A percentile compares a stretch with the other conserved stretches of the same genome.
These are phyloP conservation scores for Neltuma alba DNA, from an alignment of 306 rosid species.

Conservation along the genomic window DNA sequence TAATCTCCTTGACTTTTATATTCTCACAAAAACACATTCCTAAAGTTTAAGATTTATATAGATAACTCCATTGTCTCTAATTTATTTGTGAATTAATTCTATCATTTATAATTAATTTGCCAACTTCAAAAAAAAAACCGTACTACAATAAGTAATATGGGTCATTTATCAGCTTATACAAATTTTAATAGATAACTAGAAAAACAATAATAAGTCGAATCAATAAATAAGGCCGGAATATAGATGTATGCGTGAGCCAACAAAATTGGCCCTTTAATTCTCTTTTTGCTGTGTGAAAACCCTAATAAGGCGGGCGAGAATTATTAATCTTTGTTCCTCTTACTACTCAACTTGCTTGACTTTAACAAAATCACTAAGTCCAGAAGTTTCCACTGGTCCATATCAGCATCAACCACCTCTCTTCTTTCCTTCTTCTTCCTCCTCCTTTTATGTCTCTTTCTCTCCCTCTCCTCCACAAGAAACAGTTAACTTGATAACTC, in stretches of 20 bases:
- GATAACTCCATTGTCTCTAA: no score
- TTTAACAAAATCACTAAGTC: neutral
- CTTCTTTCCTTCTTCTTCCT: neutral
- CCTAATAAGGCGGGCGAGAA: no score
- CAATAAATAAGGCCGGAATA: neutral
- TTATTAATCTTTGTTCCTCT: neutral
- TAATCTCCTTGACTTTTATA: no score
- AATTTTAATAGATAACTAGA: no score
- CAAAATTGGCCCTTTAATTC: constrained; percentile 33
- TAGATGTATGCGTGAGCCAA: constrained; percentile 32
- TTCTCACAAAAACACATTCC: no score
- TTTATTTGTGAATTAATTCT: no score
- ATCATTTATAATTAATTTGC: no score
- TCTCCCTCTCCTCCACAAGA: constrained; percentile 31
- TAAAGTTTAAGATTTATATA: no score
- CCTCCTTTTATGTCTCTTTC: neutral
- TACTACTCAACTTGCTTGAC: neutral
- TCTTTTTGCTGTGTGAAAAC: neutral
- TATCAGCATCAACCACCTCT: constrained; percentile 43
- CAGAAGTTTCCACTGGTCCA: constrained; percentile 47
- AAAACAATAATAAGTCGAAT: neutral
- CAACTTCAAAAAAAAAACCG: no score
- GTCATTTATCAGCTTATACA: no score
- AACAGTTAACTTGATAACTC: constrained; percentile 29
- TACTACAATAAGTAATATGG: no score